A percentile compares a stretch with the other conserved stretches of the same genome.
Evolutionary conservation across 2,329 filamentous ascomycete genomes (phyloP).

Genomic region (Trichoderma sp.): DNA sequence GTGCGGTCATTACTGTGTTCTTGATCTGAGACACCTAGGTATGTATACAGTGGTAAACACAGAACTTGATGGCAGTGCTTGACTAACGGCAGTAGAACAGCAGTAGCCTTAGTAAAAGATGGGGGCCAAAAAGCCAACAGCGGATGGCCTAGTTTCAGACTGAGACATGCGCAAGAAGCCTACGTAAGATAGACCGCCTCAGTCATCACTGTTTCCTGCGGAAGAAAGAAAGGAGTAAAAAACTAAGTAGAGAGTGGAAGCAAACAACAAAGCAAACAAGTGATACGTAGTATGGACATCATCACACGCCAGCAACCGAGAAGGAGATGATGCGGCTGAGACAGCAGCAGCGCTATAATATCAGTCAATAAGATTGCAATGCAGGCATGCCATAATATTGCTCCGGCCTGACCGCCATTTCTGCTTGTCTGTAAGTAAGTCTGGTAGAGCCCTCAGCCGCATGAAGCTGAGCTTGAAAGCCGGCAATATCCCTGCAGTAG

Average conservation of each 20-base stretch:
- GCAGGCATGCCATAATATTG: neutral
- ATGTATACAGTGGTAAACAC: no score
- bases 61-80: neutral
- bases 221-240: neutral
- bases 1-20: neutral
- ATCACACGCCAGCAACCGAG: neutral
- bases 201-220: neutral
- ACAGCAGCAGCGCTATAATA: neutral
- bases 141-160: neutral
- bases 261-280: neutral
- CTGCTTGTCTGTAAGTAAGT: neutral
- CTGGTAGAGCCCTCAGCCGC: neutral
- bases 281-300: neutral
- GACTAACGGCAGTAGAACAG: neutral
- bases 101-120: neutral
- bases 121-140: neutral
- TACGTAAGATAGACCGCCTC: neutral
- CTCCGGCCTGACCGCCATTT: slow-evolving; percentile 3
- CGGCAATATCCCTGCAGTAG: neutral
- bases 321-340: neutral
- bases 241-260: neutral
- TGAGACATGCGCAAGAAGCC: neutral
- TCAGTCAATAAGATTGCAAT: neutral
- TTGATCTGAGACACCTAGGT: neutral
- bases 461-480: neutral